Evolutionary conservation across 2,329 filamentous ascomycete species (phyloP), one percentile per base, ranked within the genome.

Genomic region (Diaporthe vexans): DNA sequence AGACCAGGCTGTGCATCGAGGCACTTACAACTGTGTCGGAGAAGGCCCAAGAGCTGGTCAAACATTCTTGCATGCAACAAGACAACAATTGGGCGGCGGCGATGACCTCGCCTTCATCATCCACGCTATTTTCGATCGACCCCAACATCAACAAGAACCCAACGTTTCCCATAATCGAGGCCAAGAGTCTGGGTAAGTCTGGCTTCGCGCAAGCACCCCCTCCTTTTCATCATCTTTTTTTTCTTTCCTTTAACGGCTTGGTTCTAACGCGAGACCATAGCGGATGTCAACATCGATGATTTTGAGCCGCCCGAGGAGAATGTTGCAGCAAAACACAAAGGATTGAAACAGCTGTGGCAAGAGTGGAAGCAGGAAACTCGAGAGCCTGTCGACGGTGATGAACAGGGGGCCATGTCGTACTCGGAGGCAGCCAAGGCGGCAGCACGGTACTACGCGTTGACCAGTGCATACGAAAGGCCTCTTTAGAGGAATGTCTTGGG

Each of bases 401-500:
- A 11, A 3, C 21, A 68, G 33, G 46, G 6, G 46, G 1, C 7
- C n/a, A 19, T 40, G 46, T 37, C 63, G 8, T 68, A 54, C n/a
- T 68, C 63, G 8, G 1, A 26, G 46, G 63, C 63, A n/a, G 63
- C 33, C 21, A 68, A 40, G 63, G 63, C 46, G 29, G 63, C 46
- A 8, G 63, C 33, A n/a, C 29, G 13, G 33, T 26, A 68, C n/a
- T 68, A 68, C n/a, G 15, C 46, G 63, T 7, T 17, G 24, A 52
- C 46, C 21, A 67, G 61, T 40, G 63, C 63, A n/a, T 68, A 68
- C 7, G 2, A 9, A 4, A 37, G 35, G 63, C 46, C 63, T 13
- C 37, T n/a, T n/a, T 9, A 68, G 63, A 37, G 3, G 4, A 3
- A 26, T 1, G 2, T 13, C 0, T 7, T 6, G 7, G 13, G 24